Conservation (phyloP, 208 protist species). For the Trypanosoma platydactyli region DNA sequence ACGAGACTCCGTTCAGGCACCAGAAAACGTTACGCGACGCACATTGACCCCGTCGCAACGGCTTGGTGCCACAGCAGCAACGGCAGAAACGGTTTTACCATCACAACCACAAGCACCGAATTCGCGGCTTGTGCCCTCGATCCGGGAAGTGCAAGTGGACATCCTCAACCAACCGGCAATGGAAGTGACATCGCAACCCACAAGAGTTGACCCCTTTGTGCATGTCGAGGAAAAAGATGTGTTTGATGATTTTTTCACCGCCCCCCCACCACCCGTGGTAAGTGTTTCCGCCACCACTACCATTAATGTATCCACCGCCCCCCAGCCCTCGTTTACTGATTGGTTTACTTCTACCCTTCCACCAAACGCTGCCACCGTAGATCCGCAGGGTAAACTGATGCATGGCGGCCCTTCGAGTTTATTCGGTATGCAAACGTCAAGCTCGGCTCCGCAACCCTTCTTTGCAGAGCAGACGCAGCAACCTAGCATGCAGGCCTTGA, state of each 20-base stretch:
- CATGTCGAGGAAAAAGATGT: conserved; percentile 27
- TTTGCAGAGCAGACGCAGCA: background rate
- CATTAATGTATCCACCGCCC: background rate
- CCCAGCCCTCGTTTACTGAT: conserved; percentile 3
- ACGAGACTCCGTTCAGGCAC: background rate
- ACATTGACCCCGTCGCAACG: background rate
- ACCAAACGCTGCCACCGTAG: background rate
- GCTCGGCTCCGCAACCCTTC: conserved; percentile 8
- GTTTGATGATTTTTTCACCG: conserved; percentile 55
- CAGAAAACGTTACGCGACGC: background rate
- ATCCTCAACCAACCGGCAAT: conserved; percentile 1
- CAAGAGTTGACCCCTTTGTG: background rate
- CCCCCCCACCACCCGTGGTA: conserved; percentile 27
- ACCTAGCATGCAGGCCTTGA: background rate
- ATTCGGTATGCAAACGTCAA: background rate
- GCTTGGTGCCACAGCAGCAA: background rate
- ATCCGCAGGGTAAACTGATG: background rate
- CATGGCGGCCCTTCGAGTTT: background rate
- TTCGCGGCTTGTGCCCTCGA: background rate
- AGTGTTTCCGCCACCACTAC: background rate
- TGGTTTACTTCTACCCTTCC: conserved; percentile 2
- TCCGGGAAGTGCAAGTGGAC: background rate
- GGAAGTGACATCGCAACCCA: background rate
- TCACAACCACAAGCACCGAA: background rate
- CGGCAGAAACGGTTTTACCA: background rate